Evolutionary conservation across 2,329 filamentous ascomycete species (phyloP), one percentile per base, ranked within the genome.

Genomic region (Cladophialophora chaetospira): DNA sequence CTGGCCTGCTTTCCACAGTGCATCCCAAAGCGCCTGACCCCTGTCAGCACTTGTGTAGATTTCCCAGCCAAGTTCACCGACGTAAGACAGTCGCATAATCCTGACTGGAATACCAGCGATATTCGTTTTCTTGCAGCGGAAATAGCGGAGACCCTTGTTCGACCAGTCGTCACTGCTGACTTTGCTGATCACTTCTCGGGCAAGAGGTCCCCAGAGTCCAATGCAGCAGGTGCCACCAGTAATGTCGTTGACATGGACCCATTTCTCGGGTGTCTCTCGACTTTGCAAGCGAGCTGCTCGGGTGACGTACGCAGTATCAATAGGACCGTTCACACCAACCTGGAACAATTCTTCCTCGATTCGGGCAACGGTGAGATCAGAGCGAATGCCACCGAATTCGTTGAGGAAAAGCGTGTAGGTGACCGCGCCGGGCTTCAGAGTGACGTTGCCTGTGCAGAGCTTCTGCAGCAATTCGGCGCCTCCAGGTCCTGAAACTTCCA

Each of bases 21-120:
- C 72, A 59, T 86, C 83, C 84, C 84, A 87, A 0, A 87, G 71
- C 1, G 76, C 72, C 10, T 77, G 76, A 0, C 84, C 83, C 36
- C 81, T 77, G 23, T 86, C 84, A 0, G 84, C 80, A 29, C 75
- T 83, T 1, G 83, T 77, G 57, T 84, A 82, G 17, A 87, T 77
- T 65, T 87, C 84, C 82, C 82, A 87, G 1, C 84, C 84, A 0
- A 75, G 70, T 62, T 87, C 84, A 4, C 84, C 84, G 3, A 87
- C 80, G 48, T 81, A 83, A 0, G 83, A 86, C 33, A 84, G 74
- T 2, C 81, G 75, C 64, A 84, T 77, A 0, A 75, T 76, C 0
- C 74, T 79, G 2, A 84, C 81, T 0, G 84, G 83, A 11, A 87
- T 76, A 0, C 82, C 81, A 5, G 72, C 74, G 46, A 87, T 75